Base-by-base conservation (phyloP, 2,329 filamentous ascomycete genomes). In the Penicillium sp. region DNA sequence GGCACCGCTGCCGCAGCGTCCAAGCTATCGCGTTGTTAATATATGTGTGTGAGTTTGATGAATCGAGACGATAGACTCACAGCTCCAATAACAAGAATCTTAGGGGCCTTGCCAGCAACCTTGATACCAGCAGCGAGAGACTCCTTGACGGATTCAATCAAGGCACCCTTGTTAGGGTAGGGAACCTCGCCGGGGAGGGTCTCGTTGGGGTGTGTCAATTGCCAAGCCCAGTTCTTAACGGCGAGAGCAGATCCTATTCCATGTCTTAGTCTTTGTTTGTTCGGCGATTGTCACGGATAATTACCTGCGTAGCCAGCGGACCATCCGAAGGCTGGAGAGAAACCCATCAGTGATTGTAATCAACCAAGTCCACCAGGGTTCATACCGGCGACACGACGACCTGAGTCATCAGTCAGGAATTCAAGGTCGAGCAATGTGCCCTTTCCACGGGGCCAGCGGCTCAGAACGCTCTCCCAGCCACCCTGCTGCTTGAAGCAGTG, bases 381-480 rank as follows among this genome's bases (percentile, higher is more conserved):
- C 67, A 58, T 55, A 72, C 69, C 72, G 60, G 74, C 75, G 53
- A 76, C 74, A 57, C 74, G 69, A 83, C 88, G 80, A 36, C 89
- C 89, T 29, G 77, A 81, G 59, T 87, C 83, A 62, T 95, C 88
- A 38, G 84, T 83, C 36, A 97, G 80, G 72, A 96, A 97, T 71
- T 96, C 92, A 36, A 97, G 82, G 67, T 97, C 92, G 55, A 92
- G 84, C 13, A 97, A 83, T 0, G 84, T 87, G 62, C 90, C 90
- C 50, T 86, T 85, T 54, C 90, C 91, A 22, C 85, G 82, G 27
- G 88, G 83, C 73, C 92, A 97, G 52, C 92, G 83, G 53, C 85
- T 81, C n/a, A 96, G 84, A 5, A 91, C 89, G 40, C 83, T 82
- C 54, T 90, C 84, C 90, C 90, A 96, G 27, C 88, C 88, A 27